Base-by-base conservation (phyloP, 1,284 basidiomycete genomes). In the Neonothopanus nambi region DNA sequence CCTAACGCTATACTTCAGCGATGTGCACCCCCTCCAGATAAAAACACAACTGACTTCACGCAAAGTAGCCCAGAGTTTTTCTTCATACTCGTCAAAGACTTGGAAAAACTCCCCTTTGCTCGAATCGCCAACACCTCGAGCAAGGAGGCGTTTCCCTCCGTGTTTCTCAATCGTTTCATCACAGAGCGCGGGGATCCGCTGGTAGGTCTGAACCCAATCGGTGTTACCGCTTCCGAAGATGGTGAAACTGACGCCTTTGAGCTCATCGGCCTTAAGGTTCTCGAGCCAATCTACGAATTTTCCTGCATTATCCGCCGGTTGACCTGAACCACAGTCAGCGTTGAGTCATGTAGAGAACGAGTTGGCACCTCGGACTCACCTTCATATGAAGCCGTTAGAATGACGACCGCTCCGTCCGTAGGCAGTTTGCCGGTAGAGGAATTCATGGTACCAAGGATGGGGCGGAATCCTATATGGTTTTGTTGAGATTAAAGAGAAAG, bases 151-250 rank as follows among this genome's bases (percentile, higher is more conserved):
- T 49, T 65, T 66, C 11, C 64, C 78, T 2, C 78, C 78, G 28
- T 65, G 65, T 48, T 67, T 60, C 33, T 64, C 72, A 6, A 81
- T 59, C 13, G 65, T 56, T 5, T 65, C 58, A 60, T 81, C 78
- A 54, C 76, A 66, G 2, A 75, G 58, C 51, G 47, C 72, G 8
- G 80, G 80, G 28, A 82, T 74, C 13, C 69, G 67, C 64, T 81
- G 78, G 64, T 73, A 81, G 3, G 79, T 80, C 30, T 68, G 61
- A 21, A 69, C 71, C 79, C 80, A 82, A 60, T 81, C 80, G 51
- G 70, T 71, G 63, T 81, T 79, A 3, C 80, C 80, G 45, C 77
- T 78, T 1, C 79, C 80, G 54, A 82, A 81, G 23, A 82, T 76
- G 11, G 72, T 72, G 58, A 70, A 82, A 26, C 68, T 65, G 21